A percentile compares a stretch with the other conserved stretches of the same genome.
phyloP scores from a whole-genome alignment of 2,329 filamentous ascomycete genomes.

The Ceratocystis huliohia region DNA sequence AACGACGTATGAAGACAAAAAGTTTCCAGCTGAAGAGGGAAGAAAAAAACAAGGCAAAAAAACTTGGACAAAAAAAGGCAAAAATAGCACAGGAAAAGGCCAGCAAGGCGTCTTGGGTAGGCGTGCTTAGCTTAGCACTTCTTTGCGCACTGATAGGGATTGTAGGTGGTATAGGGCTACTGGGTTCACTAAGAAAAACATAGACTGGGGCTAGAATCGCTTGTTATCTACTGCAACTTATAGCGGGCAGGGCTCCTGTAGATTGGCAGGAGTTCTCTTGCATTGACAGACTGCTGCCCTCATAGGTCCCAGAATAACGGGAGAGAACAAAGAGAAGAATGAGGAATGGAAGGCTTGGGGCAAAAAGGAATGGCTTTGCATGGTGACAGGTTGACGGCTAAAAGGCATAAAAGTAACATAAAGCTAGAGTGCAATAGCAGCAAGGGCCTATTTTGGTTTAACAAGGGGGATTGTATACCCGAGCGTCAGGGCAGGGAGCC shows the following conservation, averaged over 20 bases:
- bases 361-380: neutral
- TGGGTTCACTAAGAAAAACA: neutral
- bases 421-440: neutral
- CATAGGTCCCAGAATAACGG: neutral
- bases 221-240: neutral
- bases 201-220: neutral
- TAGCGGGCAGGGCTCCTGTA: neutral
- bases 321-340: neutral
- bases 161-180: neutral
- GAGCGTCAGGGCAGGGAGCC: too few relatives aligned
- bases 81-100: slow-evolving; percentile 5
- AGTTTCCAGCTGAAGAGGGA: neutral
- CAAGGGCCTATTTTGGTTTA: neutral
- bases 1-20: neutral
- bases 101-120: neutral
- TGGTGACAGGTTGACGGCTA: slow-evolving; percentile 1
- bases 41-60: neutral
- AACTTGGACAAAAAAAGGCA: neutral
- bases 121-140: neutral
- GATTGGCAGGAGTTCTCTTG: neutral
- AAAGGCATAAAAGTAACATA: too few relatives aligned
- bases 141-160: neutral
- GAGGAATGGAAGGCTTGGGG: neutral
- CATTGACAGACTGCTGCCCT: neutral
- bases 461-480: neutral